Evolutionary conservation across 345 rosid genomes (phyloP), one percentile per base, ranked within the genome.

Genomic region (Barbarea vulgaris): DNA sequence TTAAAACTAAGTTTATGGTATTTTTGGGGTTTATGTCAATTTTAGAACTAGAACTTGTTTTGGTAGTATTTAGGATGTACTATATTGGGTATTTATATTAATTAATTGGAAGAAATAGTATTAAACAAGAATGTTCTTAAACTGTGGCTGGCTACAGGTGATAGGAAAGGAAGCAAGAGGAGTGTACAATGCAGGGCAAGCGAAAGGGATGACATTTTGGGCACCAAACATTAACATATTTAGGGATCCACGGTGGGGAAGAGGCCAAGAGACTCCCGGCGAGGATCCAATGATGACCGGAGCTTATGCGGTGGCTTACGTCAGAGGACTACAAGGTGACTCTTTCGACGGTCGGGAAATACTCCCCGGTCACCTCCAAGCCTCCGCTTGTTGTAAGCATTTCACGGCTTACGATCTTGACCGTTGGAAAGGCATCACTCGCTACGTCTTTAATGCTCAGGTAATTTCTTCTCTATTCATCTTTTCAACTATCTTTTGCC

Each of bases 331-430:
- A 69, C 98, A 91, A 72, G 97, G 92, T 0, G 90, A 85, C 30
- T 39, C 72, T 36, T 86, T 81, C 55, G 69, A 71, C 39, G 87
- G 86, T 64, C 85, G 80, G 50, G 81, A 70, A 79, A 31, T 0
- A 42, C 79, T 79, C 9, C 64, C 55, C 2, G 82, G 77, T 19
- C 84, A 77, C 8, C 89, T 87, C 27, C 89, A 85, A 80, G 89
- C 96, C 25, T 89, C 96, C 25, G 89, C 94, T 66, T 89, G 91
- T 67, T 91, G 94, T 81, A 93, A 91, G 81, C 98, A 93, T 80
- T 91, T 89, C 57, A 89, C 96, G 0, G 97, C 98, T 44, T 93
- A 93, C 59, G 97, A 93, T 86, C 77, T 91, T 85, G 98, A 93
- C 44, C 80, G 83, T 13, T 91, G 97, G 98, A 88, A 87, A 74